A percentile compares a stretch with the other conserved stretches of the same genome.
phyloP scores from a whole-genome alignment of 495 filamentous ascomycete genomes.

The Neurospora sp. region DNA sequence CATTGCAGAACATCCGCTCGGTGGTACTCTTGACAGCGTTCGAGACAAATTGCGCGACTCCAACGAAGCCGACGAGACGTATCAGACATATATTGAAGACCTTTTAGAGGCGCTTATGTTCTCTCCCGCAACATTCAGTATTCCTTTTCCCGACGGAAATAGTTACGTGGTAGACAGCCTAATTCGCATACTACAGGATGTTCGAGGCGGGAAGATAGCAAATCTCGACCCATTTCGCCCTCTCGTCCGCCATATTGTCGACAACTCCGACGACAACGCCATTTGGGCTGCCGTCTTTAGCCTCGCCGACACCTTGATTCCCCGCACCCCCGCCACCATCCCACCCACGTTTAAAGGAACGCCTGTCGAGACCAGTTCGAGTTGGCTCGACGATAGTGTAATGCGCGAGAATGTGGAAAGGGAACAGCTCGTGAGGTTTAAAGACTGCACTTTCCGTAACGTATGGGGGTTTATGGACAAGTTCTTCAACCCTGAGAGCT shows the following conservation, averaged over 20 bases:
- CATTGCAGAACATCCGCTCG: neutral
- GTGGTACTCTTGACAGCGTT: neutral
- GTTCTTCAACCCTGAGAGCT: neutral
- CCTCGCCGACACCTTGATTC: neutral
- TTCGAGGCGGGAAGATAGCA: neutral
- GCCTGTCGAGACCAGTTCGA: neutral
- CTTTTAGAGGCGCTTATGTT: no score
- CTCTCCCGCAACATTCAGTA: no score
- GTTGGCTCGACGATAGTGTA: neutral
- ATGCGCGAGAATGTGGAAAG: neutral
- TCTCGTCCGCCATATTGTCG: neutral
- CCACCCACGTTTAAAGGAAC: neutral
- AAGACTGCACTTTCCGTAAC: neutral
- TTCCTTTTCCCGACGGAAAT: no score
- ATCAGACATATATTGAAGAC: no score
- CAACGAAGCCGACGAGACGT: neutral
- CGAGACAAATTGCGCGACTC: neutral
- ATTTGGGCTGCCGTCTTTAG: neutral
- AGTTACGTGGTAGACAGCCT: no score
- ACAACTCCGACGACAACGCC: neutral
- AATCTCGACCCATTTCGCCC: neutral
- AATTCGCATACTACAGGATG: neutral
- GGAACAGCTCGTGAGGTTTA: neutral
- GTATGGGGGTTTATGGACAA: neutral
- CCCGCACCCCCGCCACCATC: rapidly evolving